Percentiles rank a stretch among this genome's conserved stretches.
These are phyloP conservation scores for Septoria petroselini DNA, from an alignment of 2,329 filamentous ascomycete species.

Conservation along the genomic window DNA sequence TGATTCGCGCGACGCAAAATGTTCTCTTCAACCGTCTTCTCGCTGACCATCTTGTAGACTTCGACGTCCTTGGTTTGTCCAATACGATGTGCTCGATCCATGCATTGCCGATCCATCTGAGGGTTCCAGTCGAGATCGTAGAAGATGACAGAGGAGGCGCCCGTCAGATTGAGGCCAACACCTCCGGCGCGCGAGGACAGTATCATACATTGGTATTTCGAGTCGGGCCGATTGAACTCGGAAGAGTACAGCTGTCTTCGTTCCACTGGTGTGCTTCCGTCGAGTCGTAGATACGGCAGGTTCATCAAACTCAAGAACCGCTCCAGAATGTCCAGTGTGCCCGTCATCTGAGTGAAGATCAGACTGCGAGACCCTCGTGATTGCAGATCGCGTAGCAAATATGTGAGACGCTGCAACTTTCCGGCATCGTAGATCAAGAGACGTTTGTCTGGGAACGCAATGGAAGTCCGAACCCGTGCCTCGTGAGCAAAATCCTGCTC, in stretches of 20 bases:
- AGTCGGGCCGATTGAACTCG: slow-evolving; percentile 85
- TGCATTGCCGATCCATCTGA: slow-evolving; percentile 99
- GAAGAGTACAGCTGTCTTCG: slow-evolving; percentile 93
- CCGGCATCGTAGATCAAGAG: slow-evolving; percentile 98
- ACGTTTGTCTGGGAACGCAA: slow-evolving; percentile 94
- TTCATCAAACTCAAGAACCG: slow-evolving; percentile 97
- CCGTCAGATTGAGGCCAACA: slow-evolving; percentile 92
- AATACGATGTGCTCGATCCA: slow-evolving; percentile 94
- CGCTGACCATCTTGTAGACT: slow-evolving; percentile 70
- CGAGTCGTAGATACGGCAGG: slow-evolving; percentile 91
- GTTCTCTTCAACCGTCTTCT: slow-evolving; percentile 88
- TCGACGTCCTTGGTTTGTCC: slow-evolving; percentile 97
- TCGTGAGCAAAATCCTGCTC: slow-evolving; percentile 85
- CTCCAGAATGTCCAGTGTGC: slow-evolving; percentile 94
- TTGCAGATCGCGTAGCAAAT: slow-evolving; percentile 80
- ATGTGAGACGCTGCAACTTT: slow-evolving; percentile 87
- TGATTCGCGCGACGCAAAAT: slow-evolving; percentile 95
- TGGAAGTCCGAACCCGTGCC: slow-evolving; percentile 84
- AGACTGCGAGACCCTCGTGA: slow-evolving; percentile 86
- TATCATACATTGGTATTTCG: slow-evolving; percentile 90
- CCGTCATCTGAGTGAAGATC: slow-evolving; percentile 99
- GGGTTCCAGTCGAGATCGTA: slow-evolving; percentile 99
- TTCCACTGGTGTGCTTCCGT: slow-evolving; percentile 95
- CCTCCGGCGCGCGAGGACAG: slow-evolving; percentile 91
- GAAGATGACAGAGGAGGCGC: slow-evolving; percentile 96